These are phyloP conservation scores for Pyrenophora teres DNA, from an alignment of 2,329 filamentous ascomycete genomes.

Conservation along the genomic window DNA sequence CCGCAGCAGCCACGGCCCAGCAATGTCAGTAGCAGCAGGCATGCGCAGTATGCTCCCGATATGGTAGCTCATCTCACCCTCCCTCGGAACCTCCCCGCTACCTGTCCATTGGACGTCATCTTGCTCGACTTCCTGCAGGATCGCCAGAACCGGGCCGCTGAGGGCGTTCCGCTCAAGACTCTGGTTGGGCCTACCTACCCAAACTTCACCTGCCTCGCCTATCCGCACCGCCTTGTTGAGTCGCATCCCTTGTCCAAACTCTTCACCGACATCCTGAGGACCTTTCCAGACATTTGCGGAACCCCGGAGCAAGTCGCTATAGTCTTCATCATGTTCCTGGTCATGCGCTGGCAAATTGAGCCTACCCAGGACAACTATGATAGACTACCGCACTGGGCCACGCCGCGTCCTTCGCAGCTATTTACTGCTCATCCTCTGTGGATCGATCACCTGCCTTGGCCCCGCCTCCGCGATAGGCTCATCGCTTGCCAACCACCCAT, in stretches of 20 bases:
- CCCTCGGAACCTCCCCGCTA: slow-evolving; percentile 64
- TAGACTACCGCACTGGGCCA: slow-evolving; percentile 73
- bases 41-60: slow-evolving; percentile 36
- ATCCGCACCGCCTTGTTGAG: slow-evolving; percentile 65
- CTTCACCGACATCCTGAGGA: slow-evolving; percentile 81
- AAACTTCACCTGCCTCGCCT: slow-evolving; percentile 76
- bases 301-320: slow-evolving; percentile 82
- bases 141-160: slow-evolving; percentile 66
- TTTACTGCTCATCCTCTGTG: slow-evolving; percentile 73
- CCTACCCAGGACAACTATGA: slow-evolving; percentile 81
- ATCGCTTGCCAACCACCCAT: slow-evolving; percentile 60
- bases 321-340: slow-evolving; percentile 82
- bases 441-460: slow-evolving; percentile 83
- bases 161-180: slow-evolving; percentile 67
- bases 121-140: slow-evolving; percentile 78
- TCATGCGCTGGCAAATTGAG: slow-evolving; percentile 81
- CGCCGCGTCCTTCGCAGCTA: slow-evolving; percentile 69
- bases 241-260: slow-evolving; percentile 82
- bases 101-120: slow-evolving; percentile 78
- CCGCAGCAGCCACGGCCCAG: slow-evolving; percentile 42
- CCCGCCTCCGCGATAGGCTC: slow-evolving; percentile 72
- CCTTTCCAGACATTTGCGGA: slow-evolving; percentile 79
- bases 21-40: slow-evolving; percentile 29
- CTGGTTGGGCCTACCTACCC: slow-evolving; percentile 79
- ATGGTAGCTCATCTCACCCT: slow-evolving; percentile 44